Conservation (phyloP, 805 yeast species). For the Myxozyma nipponensis region DNA sequence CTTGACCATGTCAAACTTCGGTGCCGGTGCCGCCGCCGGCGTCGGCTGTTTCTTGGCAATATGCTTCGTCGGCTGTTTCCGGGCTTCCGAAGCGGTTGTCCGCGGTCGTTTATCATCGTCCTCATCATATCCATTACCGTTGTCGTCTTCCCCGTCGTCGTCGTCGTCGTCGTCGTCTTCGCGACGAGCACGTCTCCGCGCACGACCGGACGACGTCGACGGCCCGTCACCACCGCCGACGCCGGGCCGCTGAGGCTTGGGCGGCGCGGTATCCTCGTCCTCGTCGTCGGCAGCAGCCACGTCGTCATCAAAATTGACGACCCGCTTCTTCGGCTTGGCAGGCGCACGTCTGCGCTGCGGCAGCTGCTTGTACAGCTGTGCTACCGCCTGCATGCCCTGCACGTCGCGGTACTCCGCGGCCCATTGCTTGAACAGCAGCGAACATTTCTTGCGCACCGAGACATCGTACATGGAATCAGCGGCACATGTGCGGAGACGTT, state of each 20-base stretch:
- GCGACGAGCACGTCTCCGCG: conserved; percentile 24
- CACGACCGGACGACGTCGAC: conserved; percentile 8
- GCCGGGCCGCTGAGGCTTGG: conserved; percentile 2
- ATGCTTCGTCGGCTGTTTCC: conserved; percentile 3
- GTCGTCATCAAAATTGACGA: conserved; percentile 22
- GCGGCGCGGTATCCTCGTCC: conserved; percentile 6
- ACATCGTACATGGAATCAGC: conserved; percentile 42
- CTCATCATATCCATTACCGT: too few relatives aligned
- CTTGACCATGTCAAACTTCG: conserved; percentile 43
- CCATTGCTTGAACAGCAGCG: conserved; percentile 64
- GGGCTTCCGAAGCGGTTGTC: not conserved
- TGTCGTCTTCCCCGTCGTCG: not conserved
- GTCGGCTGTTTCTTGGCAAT: not conserved
- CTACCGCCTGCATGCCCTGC: conserved; percentile 49
- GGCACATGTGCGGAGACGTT: conserved; percentile 54
- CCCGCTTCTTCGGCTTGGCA: conserved; percentile 26
- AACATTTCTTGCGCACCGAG: conserved; percentile 47
- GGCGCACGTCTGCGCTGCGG: conserved; percentile 39
- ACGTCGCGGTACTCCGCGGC: conserved; percentile 50
- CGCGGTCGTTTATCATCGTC: not conserved
- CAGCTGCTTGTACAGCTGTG: conserved; percentile 44
- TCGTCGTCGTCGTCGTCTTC: conserved; percentile 28
- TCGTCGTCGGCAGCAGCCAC: conserved; percentile 19
- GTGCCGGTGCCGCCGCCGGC: not conserved
- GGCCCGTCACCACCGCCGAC: not conserved